Base-by-base conservation (phyloP, 2,329 filamentous ascomycete species). In the Ceratocystis papillata region DNA sequence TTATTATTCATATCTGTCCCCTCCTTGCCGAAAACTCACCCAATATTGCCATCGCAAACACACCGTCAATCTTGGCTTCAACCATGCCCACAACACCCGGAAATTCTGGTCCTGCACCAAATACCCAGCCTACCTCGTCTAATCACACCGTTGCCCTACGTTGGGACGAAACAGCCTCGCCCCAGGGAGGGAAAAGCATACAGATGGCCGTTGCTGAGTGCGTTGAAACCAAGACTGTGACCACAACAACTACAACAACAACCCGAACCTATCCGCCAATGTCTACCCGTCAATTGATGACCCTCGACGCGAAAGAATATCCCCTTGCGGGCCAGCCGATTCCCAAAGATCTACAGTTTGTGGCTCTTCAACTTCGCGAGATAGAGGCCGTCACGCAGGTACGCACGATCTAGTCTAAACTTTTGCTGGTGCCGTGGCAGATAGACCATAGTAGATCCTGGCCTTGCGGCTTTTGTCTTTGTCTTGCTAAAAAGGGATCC, bases 251-350 rank as follows among this genome's bases (percentile, higher is more conserved):
- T 0, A 96, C 91, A 0, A 96, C 90, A 0, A 95, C 92, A 1
- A 89, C 90, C 70, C 86, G 75, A 81, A 90, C 76, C 76, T 95
- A 94, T 70, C 92, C 93, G 60, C 90, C 90, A n/a, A 79, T 96
- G 67, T 80, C 89, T 66, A 84, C 96, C 70, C 86, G 85, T 70
- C 83, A 84, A 64, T 83, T 85, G 63, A 81, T 91, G 67, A 82
- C 86, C 65, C 83, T 96, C 67, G 91, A 97, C 75, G 81, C 87
- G 15, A 96, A 95, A 74, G 85, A 94, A 71, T 99, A 96, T 74
- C 94, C 94, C 48, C 80, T 99, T 37, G 93, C 93, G 46, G 82
- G 83, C 69, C 86, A 89, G 62, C 87, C 90, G 0, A 96, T 92
- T 1, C 94, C 94, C 1, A 83, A 85, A 17, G 86, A 88, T 63